Base-by-base conservation (phyloP, 768 basidiomycete species). In the Nevesoporus exiguus region DNA sequence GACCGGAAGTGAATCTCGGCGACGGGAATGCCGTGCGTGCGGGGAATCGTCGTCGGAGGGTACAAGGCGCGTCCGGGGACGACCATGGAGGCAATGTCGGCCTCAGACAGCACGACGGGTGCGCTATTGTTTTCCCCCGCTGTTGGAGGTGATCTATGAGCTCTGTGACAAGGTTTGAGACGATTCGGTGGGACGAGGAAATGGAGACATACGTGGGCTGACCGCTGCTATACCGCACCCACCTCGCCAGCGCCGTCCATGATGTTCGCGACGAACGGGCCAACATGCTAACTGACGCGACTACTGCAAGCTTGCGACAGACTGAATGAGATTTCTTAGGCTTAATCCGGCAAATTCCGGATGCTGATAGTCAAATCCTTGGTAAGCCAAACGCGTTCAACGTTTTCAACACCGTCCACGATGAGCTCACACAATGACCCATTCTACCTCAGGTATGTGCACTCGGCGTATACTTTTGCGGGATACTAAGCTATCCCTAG, bases 1-100 rank as follows among this genome's bases (percentile, higher is more conserved):
- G 92, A 84, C 46, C 90, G 87, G 69, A 98, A 81, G 63, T 93
- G 91, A 55, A 98, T 76, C 46, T 78, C 77, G 3, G 92, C 93
- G 61, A 84, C 89, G 49, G 94, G 93, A 51, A 91, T 77, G 54
- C 73, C 71, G 73, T 91, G 82, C 10, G 83, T 83, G 5, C 76
- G 77, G 1, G 82, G 78, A 57, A 88, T 85, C 41, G 77, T 74
- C 62, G 70, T 76, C 0, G 89, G 78, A 0, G 75, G 66, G 63
- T 80, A 75, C 55, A 84, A 56, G 29, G 78, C 73, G 27, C 88
- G 84, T 0, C 88, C 87, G 60, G 82, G 82, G 9, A 88, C 72
- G 47, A 86, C 67, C 29, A 77, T 77, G 22, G 85, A 74, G 9
- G 86, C 79, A 48, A 68, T 67, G 44, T 71, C 65, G n/a, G 67